Base-by-base conservation (phyloP, 345 rosid species). In the Hirschfeldia incana region DNA sequence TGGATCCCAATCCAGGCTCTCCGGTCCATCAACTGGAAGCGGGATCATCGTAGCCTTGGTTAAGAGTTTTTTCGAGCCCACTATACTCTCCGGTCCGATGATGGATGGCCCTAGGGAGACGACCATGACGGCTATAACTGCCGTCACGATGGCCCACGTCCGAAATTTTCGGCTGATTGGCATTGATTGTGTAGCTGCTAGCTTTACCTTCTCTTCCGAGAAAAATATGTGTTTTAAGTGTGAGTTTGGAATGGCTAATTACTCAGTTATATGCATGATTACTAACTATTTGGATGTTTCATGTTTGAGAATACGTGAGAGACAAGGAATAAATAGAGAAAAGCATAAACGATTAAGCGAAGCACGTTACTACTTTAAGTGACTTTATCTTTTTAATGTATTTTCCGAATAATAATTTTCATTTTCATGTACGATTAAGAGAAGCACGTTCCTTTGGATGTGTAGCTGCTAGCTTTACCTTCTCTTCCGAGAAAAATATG, bases 1-100 rank as follows among this genome's bases (percentile, higher is more conserved):
- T 16, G 74, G 81, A 15, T 81, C 84, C 75, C 80, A 81, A 44
- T 67, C 81, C 4, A 81, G 3, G 55, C 84, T 77, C 78, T 81
- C 84, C 37, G 81, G 81, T 72, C 77, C 78, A 44, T 65, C 78
- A 36, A 63, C 84, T 1, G 71, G 76, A 32, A 81, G 81, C 0
- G 64, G 37, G 33, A 72, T 76, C 72, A 44, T 64, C 57, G 60
- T 66, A 26, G 83, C 73, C 49, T 3, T 32, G 58, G 60, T 46
- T 15, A 81, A 70, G 59, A 70, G 26, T 9, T 81, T 67, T 12
- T 57, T 57, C 1, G 84, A 76, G 26, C 77, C 80, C 8, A 1
- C 55, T 71, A 81, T 33, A 33, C 11, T 75, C 67, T 76, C 80
- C 29, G 80, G 83, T 57, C 72, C 76, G 11, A 75, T 75, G 29